These are phyloP conservation scores for Herpotrichia juniperi DNA, from an alignment of 2,329 filamentous ascomycete genomes.

Conservation along the genomic window DNA sequence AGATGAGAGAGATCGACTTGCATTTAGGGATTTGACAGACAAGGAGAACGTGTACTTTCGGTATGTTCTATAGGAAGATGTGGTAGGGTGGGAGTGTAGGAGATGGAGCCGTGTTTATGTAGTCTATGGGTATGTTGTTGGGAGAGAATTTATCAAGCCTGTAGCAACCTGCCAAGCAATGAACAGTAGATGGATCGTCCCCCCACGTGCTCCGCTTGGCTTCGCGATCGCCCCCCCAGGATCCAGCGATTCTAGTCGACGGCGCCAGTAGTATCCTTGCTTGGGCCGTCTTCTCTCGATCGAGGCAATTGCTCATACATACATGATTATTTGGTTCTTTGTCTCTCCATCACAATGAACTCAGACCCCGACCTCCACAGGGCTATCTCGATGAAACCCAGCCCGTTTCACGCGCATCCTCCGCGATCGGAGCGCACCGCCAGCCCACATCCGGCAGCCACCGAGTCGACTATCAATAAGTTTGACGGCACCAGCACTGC, in stretches of 20 bases:
- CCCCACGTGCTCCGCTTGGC: too few species aligned
- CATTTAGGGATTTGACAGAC: constrained; percentile 61
- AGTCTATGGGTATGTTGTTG: too few species aligned
- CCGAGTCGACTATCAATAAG: constrained; percentile 19
- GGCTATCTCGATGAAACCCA: constrained; percentile 55
- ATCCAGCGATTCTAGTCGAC: not conserved
- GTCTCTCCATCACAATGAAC: constrained; percentile 27
- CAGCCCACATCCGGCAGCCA: constrained; percentile 34
- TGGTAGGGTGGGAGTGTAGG: not conserved
- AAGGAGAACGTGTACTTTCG: constrained; percentile 63
- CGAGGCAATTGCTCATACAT: not conserved
- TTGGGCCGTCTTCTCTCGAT: not conserved
- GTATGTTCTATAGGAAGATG: constrained; percentile 52
- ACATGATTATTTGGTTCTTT: not conserved
- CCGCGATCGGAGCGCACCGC: constrained; percentile 34
- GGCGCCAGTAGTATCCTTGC: not conserved
- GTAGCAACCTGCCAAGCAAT: too few species aligned
- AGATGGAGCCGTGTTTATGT: too few species aligned
- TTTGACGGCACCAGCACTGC: constrained; percentile 47
- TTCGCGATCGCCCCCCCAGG: too few species aligned
- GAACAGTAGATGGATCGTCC: too few species aligned
- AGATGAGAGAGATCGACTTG: constrained; percentile 57
- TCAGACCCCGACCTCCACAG: constrained; percentile 55
- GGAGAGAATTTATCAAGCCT: too few species aligned
- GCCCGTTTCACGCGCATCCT: constrained; percentile 49